Evolutionary conservation across 192 early-diverging fungal species (phyloP).

Genomic region (Radiomyces spectabilis): DNA sequence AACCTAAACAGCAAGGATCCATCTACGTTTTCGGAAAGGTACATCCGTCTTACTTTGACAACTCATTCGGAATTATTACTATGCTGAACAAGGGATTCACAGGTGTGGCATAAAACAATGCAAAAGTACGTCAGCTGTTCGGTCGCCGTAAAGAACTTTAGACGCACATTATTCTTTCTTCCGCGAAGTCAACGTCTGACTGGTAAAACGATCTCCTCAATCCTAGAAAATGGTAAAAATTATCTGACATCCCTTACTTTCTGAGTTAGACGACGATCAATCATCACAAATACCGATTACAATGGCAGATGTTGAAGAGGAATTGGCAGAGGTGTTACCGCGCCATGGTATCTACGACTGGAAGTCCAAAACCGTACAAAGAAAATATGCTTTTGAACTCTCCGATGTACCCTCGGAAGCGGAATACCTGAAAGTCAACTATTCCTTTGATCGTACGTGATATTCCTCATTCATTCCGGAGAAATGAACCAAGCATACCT

Average conservation of each 20-base stretch:
- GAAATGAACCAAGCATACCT: neutral
- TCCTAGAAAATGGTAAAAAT: neutral
- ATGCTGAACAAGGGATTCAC: too few species aligned
- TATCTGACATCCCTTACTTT: too few species aligned
- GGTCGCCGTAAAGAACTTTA: constrained; percentile 66
- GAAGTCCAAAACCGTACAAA: constrained; percentile 52
- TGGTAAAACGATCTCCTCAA: constrained; percentile 14
- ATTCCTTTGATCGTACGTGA: constrained; percentile 54
- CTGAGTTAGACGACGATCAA: constrained; percentile 39
- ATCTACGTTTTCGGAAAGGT: constrained; percentile 95
- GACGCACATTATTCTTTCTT: constrained; percentile 89
- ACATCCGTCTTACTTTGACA: neutral
- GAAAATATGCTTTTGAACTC: constrained; percentile 91
- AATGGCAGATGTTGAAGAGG: constrained; percentile 64
- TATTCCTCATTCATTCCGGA: too few species aligned
- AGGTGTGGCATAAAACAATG: constrained; percentile 47
- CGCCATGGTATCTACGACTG: constrained; percentile 49
- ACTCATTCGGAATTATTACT: too few species aligned
- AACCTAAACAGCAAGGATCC: constrained; percentile 54
- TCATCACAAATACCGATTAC: constrained; percentile 48
- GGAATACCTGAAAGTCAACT: constrained; percentile 85
- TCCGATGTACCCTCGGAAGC: constrained; percentile 69
- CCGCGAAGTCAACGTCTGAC: constrained; percentile 56
- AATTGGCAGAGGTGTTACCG: constrained; percentile 59
- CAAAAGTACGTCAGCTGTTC: constrained; percentile 73